These are phyloP conservation scores for Coniella lustricola DNA, from an alignment of 2,329 filamentous ascomycete genomes.

Conservation along the genomic window DNA sequence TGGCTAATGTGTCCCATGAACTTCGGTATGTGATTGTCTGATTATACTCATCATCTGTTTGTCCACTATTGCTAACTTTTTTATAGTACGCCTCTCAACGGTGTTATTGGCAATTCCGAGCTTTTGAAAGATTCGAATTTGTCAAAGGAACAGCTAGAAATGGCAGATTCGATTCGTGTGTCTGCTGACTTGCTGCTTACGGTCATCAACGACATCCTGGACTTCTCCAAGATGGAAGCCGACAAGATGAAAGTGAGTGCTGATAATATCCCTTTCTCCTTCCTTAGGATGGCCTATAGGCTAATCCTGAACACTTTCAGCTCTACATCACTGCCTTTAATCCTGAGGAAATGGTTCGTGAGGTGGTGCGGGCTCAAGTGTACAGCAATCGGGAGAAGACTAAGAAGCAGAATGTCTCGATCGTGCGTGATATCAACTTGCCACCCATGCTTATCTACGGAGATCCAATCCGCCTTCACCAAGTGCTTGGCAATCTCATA, in stretches of 20 bases:
- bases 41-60: no score
- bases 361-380: slow-evolving; percentile 58
- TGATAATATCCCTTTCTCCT: no score
- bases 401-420: slow-evolving; percentile 55
- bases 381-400: slow-evolving; percentile 60
- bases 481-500: slow-evolving; percentile 74
- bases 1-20: slow-evolving; percentile 75
- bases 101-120: slow-evolving; percentile 84
- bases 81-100: slow-evolving; percentile 64
- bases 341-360: slow-evolving; percentile 58
- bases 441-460: slow-evolving; percentile 67
- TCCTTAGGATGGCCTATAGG: background rate
- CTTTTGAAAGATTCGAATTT: slow-evolving; percentile 70
- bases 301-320: slow-evolving; percentile 4
- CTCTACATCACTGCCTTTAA: slow-evolving; percentile 66
- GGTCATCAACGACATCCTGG: slow-evolving; percentile 92
- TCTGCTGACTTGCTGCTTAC: slow-evolving; percentile 82
- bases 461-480: slow-evolving; percentile 59
- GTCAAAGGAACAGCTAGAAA: slow-evolving; percentile 71
- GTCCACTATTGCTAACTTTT: background rate
- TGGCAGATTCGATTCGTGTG: slow-evolving; percentile 78
- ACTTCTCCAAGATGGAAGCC: slow-evolving; percentile 90
- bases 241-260: slow-evolving; percentile 61
- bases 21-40: slow-evolving; percentile 46
- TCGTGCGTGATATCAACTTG: slow-evolving; percentile 63